Conservation (phyloP, 2,329 filamentous ascomycete genomes). For the Colletotrichum agaves region DNA sequence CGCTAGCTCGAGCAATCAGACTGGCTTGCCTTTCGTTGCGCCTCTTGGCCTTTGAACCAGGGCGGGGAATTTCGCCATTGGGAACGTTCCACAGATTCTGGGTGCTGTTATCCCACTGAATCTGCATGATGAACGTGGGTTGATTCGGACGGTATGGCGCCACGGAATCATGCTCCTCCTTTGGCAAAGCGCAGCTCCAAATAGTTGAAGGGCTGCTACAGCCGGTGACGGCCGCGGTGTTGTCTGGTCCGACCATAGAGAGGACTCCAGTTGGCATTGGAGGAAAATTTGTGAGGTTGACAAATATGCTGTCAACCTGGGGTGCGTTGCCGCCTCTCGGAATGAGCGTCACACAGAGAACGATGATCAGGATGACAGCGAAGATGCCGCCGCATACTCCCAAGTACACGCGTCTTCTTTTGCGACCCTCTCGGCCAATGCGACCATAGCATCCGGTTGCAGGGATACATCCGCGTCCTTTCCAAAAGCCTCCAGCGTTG, state of each 20-base stretch:
- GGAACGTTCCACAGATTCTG: constrained; percentile 60
- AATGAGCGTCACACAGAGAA: constrained; percentile 68
- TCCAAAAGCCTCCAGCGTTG: constrained; percentile 71
- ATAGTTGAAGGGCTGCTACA: constrained; percentile 79
- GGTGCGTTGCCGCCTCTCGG: constrained; percentile 44
- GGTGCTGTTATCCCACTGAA: constrained; percentile 75
- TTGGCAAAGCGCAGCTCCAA: constrained; percentile 89
- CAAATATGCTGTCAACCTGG: constrained; percentile 66
- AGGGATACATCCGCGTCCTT: constrained; percentile 71
- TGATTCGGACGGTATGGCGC: constrained; percentile 72
- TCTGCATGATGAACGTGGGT: constrained; percentile 84
- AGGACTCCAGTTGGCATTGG: constrained; percentile 86
- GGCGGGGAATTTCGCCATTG: constrained; percentile 48
- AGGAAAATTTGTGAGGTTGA: constrained; percentile 88
- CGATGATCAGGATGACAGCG: constrained; percentile 64
- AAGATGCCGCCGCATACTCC: constrained; percentile 62
- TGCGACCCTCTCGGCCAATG: constrained; percentile 70
- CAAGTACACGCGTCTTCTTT: constrained; percentile 70
- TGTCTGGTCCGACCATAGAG: constrained; percentile 80
- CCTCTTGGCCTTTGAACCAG: constrained; percentile 31
- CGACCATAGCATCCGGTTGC: constrained; percentile 73
- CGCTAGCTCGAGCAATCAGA: constrained; percentile 34
- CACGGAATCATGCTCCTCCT: constrained; percentile 75
- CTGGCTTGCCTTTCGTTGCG: constrained; percentile 15
- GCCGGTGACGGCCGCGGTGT: constrained; percentile 69